These are phyloP conservation scores for Penicillium sp. DNA, from an alignment of 2,329 filamentous ascomycete species.

Conservation along the genomic window DNA sequence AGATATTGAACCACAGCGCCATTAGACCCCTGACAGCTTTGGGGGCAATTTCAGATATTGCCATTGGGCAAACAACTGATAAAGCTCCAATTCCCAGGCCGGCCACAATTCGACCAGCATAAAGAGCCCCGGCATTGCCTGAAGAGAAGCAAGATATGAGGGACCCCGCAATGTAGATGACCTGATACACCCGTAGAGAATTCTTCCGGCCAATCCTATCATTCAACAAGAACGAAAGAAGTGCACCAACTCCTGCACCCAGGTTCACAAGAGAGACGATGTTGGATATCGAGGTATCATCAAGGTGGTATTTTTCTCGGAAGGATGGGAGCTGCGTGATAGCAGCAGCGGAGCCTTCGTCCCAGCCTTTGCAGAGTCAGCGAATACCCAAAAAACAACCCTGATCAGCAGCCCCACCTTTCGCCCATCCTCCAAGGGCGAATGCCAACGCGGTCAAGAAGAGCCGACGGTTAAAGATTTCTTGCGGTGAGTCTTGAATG, in stretches of 20 bases:
- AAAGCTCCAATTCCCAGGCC: slow-evolving; percentile 44
- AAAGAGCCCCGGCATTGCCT: slow-evolving; percentile 29
- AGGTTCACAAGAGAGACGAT: slow-evolving; percentile 43
- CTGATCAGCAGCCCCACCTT: slow-evolving; percentile 3
- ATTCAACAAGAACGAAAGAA: slow-evolving; percentile 43
- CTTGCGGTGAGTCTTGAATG: slow-evolving; percentile 1
- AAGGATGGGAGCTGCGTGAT: slow-evolving; percentile 5
- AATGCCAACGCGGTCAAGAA: slow-evolving; percentile 5
- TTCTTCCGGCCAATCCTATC: slow-evolving; percentile 43
- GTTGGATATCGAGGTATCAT: slow-evolving; percentile 20
- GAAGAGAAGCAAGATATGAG: slow-evolving; percentile 20
- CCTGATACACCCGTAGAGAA: slow-evolving; percentile 42
- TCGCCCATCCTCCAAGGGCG: slow-evolving; percentile 27
- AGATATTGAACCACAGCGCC: slow-evolving; percentile 40
- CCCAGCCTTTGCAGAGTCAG: background rate
- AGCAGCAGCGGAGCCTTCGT: slow-evolving; percentile 6
- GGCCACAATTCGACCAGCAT: slow-evolving; percentile 39
- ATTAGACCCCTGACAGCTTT: slow-evolving; percentile 43
- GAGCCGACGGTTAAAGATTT: slow-evolving; percentile 5
- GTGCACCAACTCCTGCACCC: slow-evolving; percentile 32
- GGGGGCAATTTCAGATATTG: slow-evolving; percentile 45
- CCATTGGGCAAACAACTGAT: slow-evolving; percentile 41
- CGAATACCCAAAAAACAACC: background rate
- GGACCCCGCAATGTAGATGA: slow-evolving; percentile 27
- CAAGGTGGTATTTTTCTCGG: background rate